Evolutionary conservation across 2,329 filamentous ascomycete genomes (phyloP).

Genomic region (Clonostachys rosea): DNA sequence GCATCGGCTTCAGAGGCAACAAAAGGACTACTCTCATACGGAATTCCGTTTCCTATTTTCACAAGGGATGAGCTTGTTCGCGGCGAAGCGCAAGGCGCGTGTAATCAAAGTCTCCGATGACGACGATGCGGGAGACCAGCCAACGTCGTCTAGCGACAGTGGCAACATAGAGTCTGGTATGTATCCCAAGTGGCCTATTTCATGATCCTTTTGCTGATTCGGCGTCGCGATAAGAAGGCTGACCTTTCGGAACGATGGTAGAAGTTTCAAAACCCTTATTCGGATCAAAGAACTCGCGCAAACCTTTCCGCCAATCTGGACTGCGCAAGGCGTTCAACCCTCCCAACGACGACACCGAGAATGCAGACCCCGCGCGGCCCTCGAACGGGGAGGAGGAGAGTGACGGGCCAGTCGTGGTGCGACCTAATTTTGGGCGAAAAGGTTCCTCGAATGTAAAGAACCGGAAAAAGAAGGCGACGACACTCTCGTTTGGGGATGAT

Average conservation of each 20-base stretch:
- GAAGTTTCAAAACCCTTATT: constrained; percentile 31
- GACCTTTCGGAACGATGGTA: constrained; percentile 13
- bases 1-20: too few relatives aligned
- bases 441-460: constrained; percentile 61
- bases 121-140: constrained; percentile 37
- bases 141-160: constrained; percentile 12
- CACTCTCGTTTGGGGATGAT: constrained; percentile 70
- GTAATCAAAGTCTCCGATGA: constrained; percentile 70
- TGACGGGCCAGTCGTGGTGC: constrained; percentile 41
- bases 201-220: constrained; percentile 21
- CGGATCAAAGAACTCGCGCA: constrained; percentile 37
- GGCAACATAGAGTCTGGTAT: constrained; percentile 28
- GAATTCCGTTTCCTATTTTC: neutral
- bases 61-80: constrained; percentile 47
- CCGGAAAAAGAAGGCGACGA: constrained; percentile 48
- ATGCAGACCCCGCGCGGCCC: constrained; percentile 10
- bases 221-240: constrained; percentile 19
- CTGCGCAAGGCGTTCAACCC: constrained; percentile 52
- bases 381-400: constrained; percentile 35
- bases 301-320: constrained; percentile 52
- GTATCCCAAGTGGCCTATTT: constrained; percentile 10
- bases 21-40: too few relatives aligned
- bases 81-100: constrained; percentile 63
- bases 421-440: constrained; percentile 39
- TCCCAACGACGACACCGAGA: constrained; percentile 25